Evolutionary conservation across 257 asterid genomes (phyloP).

Genomic region (Ligustrum vulgare): DNA sequence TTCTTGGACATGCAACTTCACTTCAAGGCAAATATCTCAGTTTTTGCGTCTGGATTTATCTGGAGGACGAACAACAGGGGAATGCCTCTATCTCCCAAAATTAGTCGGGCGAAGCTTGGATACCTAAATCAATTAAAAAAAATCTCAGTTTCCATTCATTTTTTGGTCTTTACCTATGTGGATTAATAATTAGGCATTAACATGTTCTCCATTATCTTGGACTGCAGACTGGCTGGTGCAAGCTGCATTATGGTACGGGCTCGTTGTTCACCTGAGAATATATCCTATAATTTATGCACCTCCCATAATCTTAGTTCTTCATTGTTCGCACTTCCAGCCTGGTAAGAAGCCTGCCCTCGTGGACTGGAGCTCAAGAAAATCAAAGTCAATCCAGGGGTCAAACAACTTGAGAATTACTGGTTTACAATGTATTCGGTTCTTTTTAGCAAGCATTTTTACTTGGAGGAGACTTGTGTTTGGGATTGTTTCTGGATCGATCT

Average conservation of each 20-base stretch:
- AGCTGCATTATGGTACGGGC: conserved; percentile 96
- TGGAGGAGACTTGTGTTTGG: conserved; percentile 83
- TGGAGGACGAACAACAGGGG: too few relatives aligned
- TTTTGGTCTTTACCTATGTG: neutral
- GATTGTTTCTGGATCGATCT: conserved; percentile 65
- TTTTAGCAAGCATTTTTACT: conserved; percentile 49
- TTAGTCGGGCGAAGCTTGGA: too few relatives aligned
- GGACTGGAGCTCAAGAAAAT: conserved; percentile 55
- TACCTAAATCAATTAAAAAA: neutral
- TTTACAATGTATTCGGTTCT: conserved; percentile 27
- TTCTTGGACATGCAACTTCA: neutral
- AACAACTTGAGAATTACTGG: conserved; percentile 30
- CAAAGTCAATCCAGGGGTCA: conserved; percentile 31
- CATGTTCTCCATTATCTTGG: conserved; percentile 20
- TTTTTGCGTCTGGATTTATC: neutral
- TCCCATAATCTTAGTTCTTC: conserved; percentile 74
- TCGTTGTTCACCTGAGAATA: conserved; percentile 88
- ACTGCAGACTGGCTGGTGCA: conserved; percentile 60
- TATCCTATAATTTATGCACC: conserved; percentile 91
- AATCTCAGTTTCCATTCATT: neutral
- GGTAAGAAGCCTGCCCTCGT: conserved; percentile 62
- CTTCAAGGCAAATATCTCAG: neutral
- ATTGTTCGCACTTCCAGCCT: conserved; percentile 51
- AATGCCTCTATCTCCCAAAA: too few relatives aligned
- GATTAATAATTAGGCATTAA: neutral